Conservation (phyloP, 129 eudicot genomes). For the Dittrichia graveolens region DNA sequence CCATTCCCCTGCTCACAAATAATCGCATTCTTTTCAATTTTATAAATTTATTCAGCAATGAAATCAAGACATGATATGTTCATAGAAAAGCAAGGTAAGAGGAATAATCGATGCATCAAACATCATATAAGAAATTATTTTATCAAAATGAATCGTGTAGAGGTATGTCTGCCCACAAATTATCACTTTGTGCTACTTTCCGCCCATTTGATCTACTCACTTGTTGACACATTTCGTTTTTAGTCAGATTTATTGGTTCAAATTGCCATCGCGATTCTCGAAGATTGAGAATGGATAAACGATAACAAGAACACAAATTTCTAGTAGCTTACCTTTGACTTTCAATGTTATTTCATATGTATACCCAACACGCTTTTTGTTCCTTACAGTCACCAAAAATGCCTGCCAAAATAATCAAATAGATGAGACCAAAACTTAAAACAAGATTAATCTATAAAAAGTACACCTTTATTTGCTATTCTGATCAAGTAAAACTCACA, state of each 20-base stretch:
- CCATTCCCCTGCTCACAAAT: conserved; percentile 78
- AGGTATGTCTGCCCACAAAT: no score
- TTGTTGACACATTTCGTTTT: neutral
- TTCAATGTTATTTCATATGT: conserved; percentile 76
- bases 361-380: conserved; percentile 95
- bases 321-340: conserved; percentile 66
- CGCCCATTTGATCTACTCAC: neutral
- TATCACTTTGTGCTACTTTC: neutral
- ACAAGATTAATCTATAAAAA: conserved; percentile 6
- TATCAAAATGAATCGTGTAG: no score
- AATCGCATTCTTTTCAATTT: neutral
- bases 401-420: conserved; percentile 56
- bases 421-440: conserved; percentile 5
- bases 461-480: neutral
- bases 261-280: no score
- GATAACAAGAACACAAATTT: conserved; percentile 11
- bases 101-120: no score
- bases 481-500: no score
- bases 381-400: conserved; percentile 82
- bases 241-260: neutral
- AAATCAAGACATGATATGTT: no score
- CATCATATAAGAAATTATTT: no score
- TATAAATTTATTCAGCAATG: no score
- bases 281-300: no score
- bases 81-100: no score